Evolutionary conservation across 768 basidiomycete species (phyloP).

Genomic region (Crucibulum laeve): DNA sequence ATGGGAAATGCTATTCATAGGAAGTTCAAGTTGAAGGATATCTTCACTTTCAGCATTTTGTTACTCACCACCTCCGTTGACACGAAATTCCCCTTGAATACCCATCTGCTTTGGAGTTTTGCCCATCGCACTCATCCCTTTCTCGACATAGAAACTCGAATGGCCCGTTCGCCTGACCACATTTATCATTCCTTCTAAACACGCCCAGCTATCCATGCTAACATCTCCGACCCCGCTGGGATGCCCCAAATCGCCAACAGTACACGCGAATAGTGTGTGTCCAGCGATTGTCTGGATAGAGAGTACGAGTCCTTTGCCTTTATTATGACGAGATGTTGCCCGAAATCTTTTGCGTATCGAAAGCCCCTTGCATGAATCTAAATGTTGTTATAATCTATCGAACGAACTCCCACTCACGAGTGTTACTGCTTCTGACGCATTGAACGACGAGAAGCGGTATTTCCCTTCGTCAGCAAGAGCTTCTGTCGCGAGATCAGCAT

Average conservation of each 20-base stretch:
- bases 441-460: conserved; percentile 72
- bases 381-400: not conserved
- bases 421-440: conserved; percentile 75
- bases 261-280: conserved; percentile 77
- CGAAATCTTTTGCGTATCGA: conserved; percentile 84
- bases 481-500: conserved; percentile 70
- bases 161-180: conserved; percentile 80
- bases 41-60: not conserved
- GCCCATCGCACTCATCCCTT: conserved; percentile 81
- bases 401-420: conserved; percentile 34
- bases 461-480: conserved; percentile 64
- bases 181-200: conserved; percentile 74
- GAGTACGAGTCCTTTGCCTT: conserved; percentile 78
- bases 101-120: conserved; percentile 73
- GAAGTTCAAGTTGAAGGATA: not conserved
- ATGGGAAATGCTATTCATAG: conserved; percentile 67
- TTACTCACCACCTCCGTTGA: conserved; percentile 74
- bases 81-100: conserved; percentile 55
- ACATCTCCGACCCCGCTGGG: conserved; percentile 66
- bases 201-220: conserved; percentile 76
- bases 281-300: conserved; percentile 78
- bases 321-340: conserved; percentile 60
- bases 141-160: conserved; percentile 83
- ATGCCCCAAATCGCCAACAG: conserved; percentile 76
- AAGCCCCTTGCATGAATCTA: conserved; percentile 38